Evolutionary conservation across 2,329 filamentous ascomycete species (phyloP), one percentile per base, ranked within the genome.

Genomic region (Drechslerella stenobrocha): DNA sequence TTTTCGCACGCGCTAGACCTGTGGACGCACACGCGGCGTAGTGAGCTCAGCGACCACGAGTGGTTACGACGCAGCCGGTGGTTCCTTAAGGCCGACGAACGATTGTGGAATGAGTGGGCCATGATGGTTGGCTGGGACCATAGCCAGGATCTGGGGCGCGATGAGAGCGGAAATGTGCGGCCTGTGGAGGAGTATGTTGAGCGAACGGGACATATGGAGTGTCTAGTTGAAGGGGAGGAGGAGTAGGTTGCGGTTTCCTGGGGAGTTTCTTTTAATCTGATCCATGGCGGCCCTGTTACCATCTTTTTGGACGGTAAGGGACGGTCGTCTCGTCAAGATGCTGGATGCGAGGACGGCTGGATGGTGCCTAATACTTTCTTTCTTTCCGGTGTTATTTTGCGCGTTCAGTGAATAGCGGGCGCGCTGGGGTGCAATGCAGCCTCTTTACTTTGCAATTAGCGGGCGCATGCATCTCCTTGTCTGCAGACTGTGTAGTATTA

Each of bases 91-190:
- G 20, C 18, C 23, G 63, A 60, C 40, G 63, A 67, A 32, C 53
- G 44, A 37, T 32, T 67, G 45, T 67, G 63, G 63, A 67, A 56
- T n/a, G 63, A 67, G 37, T 67, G 63, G 63, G 28, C 55, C 13
- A 55, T 67, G 55, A 67, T 67, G 63, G 63, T 67, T 34, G 63
- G 63, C 26, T 67, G 63, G 63, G 63, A 67, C 32, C 56, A 60
- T 46, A 67, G 63, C 44, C 18, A 28, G 11, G 63, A 67, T 60
- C 47, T 67, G 51, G 45, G 26, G 26, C 56, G 51, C 22, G 63
- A 67, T 47, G 63, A 61, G 45, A 60, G 59, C 9, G 63, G 63
- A 2, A 51, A 55, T 35, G 51, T 44, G 15, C 53, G 63, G 45
- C 52, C 52, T 13, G 63, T 67, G 24, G 50, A 55, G n/a, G 50